phyloP scores from a whole-genome alignment of 768 basidiomycete genomes.

The Pulveroboletus ravenelii region DNA sequence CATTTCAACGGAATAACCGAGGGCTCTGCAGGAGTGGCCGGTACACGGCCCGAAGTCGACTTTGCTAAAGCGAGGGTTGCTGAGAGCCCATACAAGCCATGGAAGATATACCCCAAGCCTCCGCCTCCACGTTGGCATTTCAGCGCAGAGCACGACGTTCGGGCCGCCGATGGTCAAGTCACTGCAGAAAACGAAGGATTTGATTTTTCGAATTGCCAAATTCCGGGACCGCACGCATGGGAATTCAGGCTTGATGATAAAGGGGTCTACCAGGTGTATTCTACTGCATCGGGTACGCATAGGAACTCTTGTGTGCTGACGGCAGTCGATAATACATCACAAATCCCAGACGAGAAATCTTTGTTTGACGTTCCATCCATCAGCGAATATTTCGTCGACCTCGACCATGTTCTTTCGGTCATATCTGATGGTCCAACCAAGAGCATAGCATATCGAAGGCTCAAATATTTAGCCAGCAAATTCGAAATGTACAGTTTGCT shows the following conservation, averaged over 20 bases:
- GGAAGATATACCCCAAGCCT: constrained; percentile 90
- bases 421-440: constrained; percentile 96
- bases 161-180: constrained; percentile 36
- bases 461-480: constrained; percentile 90
- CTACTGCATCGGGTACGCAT: constrained; percentile 16
- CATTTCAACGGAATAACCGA: constrained; percentile 65
- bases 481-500: constrained; percentile 90
- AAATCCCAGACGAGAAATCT: constrained; percentile 44
- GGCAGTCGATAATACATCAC: neutral
- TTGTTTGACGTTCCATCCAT: constrained; percentile 78
- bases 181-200: constrained; percentile 47
- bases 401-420: constrained; percentile 86
- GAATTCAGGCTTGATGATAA: constrained; percentile 74
- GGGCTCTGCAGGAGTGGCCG: constrained; percentile 56
- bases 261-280: constrained; percentile 88
- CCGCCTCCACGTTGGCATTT: constrained; percentile 98
- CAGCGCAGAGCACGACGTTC: constrained; percentile 46
- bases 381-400: constrained; percentile 92
- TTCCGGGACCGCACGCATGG: constrained; percentile 65
- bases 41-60: constrained; percentile 61
- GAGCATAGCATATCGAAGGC: constrained; percentile 86
- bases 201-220: constrained; percentile 62
- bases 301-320: neutral
- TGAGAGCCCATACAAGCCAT: constrained; percentile 45
- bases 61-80: constrained; percentile 23